Evolutionary conservation across 2,329 filamentous ascomycete genomes (phyloP), one percentile per base, ranked within the genome.

Genomic region (Penicillium sp.): DNA sequence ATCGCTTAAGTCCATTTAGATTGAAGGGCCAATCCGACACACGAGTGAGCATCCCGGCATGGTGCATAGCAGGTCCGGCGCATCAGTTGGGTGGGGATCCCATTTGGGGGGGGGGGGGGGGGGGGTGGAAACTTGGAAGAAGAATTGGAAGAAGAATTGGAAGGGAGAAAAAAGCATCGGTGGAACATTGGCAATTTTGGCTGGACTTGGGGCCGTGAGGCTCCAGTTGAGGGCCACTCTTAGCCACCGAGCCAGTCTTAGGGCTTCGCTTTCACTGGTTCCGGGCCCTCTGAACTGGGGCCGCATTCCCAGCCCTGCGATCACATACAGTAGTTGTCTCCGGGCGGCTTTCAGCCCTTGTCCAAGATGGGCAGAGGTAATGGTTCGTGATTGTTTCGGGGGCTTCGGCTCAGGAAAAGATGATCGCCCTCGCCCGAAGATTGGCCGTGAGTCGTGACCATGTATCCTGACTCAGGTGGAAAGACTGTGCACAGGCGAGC

Each of bases 51-150:
- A 33, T 33, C 30, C 30, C 12, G 30, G 51, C 40, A 49, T 24
- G 40, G 19, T 56, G 35, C 35, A 37, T 37, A 26, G 54, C 33
- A 35, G 35, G 51, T 40, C 51, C 68, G 67, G 70, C 70, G 70
- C 66, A 67, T 73, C 66, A 73, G 65, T 63, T 61, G 56, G 68
- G 72, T 73, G 72, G 71, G 61, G 35, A 28, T 15, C 49, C 38
- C n/a, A n/a, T n/a, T n/a, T n/a, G n/a, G n/a, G n/a, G n/a, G n/a
- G n/a, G n/a, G n/a, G n/a, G n/a, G n/a, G n/a, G n/a, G n/a, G 44
- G 56, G 45, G 38, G 37, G 60, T 62, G 60, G 62, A 60, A 62
- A 53, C 37, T 30, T 37, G 47, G 33, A 24, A 30, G 17, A 26
- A 24, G 49, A 33, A 35, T 3, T 47, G 44, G 44, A 47, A 28